Evolutionary conservation across 1,139 yeast genomes (phyloP), one percentile per base, ranked within the genome.

Genomic region (Candida gigantensis): DNA sequence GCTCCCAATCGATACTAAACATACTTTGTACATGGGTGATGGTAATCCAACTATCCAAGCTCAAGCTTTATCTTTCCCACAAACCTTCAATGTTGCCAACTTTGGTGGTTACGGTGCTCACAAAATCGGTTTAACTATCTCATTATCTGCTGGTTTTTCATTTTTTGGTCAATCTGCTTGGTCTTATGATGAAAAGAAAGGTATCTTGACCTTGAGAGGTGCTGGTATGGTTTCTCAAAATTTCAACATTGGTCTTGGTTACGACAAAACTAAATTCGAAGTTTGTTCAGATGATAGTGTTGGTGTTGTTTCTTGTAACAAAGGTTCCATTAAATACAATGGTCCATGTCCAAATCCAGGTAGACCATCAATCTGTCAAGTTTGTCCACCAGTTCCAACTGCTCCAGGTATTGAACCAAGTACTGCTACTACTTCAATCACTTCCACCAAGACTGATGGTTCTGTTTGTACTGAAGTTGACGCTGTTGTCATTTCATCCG

Each of bases 241-340:
- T 1, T 58, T 55, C 35, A 28, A 41, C 10, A 60, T 60, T 36
- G 65, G 65, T 38, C 36, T 43, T 16, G 56, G 54, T n/a, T 47
- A 50, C 34, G 46, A 35, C 27, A 42, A 39, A 10, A 32, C 35
- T 12, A 26, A 31, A 7, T 45, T 55, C 23, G 24, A 31, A 7
- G 32, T 40, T 5, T 44, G 44, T 9, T 32, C 44, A 3, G 46
- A 44, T 30, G 51, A 56, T 24, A 52, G 46, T 25, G 11, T 39
- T 12, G 47, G 44, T 6, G 19, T 38, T 16, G 34, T 32, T 16
- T 14, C 40, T 6, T 40, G 43, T 11, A n/a, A 18, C 7, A 20
- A 29, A 6, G 37, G 35, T 21, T 30, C 43, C 30, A 40, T 53
- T 11, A 24, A n/a, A 11, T 57, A 57, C 39, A 39, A 30, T 27